These are phyloP conservation scores for Diaporthe caulivora DNA, from an alignment of 2,329 filamentous ascomycete species.

Conservation along the genomic window DNA sequence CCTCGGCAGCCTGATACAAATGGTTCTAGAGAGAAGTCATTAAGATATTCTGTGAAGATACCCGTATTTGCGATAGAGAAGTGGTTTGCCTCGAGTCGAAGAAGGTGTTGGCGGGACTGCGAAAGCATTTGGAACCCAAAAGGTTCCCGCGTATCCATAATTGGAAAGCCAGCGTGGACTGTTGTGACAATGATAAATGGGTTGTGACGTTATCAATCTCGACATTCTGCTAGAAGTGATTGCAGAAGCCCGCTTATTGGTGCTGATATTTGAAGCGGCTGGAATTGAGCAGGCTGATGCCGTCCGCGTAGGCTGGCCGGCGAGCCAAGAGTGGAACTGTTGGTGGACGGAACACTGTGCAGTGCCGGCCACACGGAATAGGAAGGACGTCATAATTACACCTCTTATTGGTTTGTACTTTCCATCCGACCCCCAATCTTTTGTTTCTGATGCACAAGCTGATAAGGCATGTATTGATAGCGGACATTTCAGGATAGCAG, in stretches of 20 bases:
- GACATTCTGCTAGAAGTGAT: background rate
- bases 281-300: background rate
- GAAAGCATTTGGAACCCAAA: background rate
- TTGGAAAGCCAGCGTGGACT: too few relatives aligned
- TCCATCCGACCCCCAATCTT: too few relatives aligned
- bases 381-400: background rate
- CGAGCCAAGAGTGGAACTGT: background rate
- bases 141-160: background rate
- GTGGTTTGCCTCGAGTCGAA: background rate
- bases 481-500: background rate
- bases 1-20: conserved; percentile 6
- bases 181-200: background rate
- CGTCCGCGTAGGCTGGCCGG: background rate
- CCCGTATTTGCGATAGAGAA: background rate
- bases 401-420: too few relatives aligned
- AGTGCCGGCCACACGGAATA: background rate
- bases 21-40: conserved; percentile 21
- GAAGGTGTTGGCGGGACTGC: background rate
- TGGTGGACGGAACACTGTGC: background rate
- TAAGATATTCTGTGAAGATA: background rate
- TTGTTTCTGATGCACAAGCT: background rate
- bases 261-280: background rate
- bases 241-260: too few relatives aligned
- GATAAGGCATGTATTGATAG: background rate
- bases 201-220: background rate